Percentiles rank a stretch among this genome's conserved stretches.
These are phyloP conservation scores for Fraxinus ornus DNA, from an alignment of 305 asterid genomes.

Conservation along the genomic window DNA sequence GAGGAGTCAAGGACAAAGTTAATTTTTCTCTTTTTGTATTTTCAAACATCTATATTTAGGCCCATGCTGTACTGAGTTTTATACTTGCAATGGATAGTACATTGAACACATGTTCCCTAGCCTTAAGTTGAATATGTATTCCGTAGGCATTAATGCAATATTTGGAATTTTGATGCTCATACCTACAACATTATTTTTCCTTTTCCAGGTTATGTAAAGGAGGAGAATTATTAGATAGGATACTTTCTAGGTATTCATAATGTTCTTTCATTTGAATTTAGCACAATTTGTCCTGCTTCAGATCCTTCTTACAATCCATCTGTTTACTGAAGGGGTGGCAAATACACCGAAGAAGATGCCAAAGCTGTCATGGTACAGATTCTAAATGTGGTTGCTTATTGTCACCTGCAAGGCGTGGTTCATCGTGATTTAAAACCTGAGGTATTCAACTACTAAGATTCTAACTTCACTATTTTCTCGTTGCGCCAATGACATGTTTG, in stretches of 20 bases:
- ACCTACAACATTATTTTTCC: neutral
- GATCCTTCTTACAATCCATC: constrained; percentile 12
- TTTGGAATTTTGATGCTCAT: constrained; percentile 5
- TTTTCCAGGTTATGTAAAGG: constrained; percentile 71
- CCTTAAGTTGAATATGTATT: neutral
- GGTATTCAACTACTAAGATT: constrained; percentile 41
- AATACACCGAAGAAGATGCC: constrained; percentile 85
- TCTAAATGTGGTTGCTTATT: constrained; percentile 65
- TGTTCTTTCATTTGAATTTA: neutral
- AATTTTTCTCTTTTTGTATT: neutral
- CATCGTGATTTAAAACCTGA: constrained; percentile 92
- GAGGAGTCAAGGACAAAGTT: neutral
- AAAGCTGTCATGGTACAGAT: constrained; percentile 71
- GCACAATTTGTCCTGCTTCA: constrained; percentile 5
- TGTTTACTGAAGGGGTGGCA: constrained; percentile 66
- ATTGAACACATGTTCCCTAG: neutral
- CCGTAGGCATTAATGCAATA: neutral
- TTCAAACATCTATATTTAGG: neutral
- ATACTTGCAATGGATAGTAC: neutral
- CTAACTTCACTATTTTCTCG: neutral
- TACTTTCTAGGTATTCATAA: constrained; percentile 58
- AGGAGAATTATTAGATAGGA: constrained; percentile 72
- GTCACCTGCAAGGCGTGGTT: constrained; percentile 88
- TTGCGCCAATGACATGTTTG: neutral
- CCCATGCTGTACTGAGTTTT: neutral